Conservation (phyloP, 1,284 basidiomycete species). For the Thecaphora thlaspeos region DNA sequence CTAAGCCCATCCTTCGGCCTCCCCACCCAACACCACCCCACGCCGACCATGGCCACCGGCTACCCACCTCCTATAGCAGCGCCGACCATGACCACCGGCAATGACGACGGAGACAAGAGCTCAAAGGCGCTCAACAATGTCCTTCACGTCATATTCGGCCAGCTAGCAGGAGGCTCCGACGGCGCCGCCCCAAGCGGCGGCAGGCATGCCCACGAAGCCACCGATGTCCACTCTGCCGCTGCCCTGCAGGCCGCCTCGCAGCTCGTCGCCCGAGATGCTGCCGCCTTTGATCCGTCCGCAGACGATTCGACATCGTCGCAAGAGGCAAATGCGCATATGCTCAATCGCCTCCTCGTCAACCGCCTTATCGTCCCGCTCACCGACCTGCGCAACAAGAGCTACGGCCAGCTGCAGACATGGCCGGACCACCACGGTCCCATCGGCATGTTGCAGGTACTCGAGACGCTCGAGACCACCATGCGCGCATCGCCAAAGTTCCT, state of each 20-base stretch:
- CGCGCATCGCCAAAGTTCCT: slow-evolving; percentile 27
- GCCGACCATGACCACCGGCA: no score
- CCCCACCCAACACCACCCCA: no score
- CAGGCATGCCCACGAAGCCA: not conserved
- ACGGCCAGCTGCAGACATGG: not conserved
- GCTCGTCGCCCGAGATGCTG: not conserved
- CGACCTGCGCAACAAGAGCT: slow-evolving; percentile 1
- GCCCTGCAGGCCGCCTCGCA: not conserved
- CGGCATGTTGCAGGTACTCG: slow-evolving; percentile 19
- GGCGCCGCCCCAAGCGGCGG: not conserved
- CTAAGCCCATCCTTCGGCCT: no score
- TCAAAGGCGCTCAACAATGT: slow-evolving; percentile 7
- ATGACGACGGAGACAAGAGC: slow-evolving; percentile 4
- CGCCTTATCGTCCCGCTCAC: slow-evolving; percentile 20
- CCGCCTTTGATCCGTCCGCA: not conserved
- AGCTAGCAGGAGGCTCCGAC: slow-evolving; percentile 5
- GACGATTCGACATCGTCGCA: slow-evolving; percentile 2
- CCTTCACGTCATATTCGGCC: slow-evolving; percentile 13
- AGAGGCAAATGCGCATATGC: slow-evolving; percentile 22
- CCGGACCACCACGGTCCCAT: slow-evolving; percentile 1
- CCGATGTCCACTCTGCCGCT: not conserved
- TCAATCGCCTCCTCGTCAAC: slow-evolving; percentile 28
- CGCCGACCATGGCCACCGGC: no score
- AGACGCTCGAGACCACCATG: slow-evolving; percentile 17
- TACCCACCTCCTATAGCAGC: no score